A percentile compares a stretch with the other conserved stretches of the same genome.
Evolutionary conservation across 208 protist genomes (phyloP).

Genomic region (Acanthamoeba sp.): DNA sequence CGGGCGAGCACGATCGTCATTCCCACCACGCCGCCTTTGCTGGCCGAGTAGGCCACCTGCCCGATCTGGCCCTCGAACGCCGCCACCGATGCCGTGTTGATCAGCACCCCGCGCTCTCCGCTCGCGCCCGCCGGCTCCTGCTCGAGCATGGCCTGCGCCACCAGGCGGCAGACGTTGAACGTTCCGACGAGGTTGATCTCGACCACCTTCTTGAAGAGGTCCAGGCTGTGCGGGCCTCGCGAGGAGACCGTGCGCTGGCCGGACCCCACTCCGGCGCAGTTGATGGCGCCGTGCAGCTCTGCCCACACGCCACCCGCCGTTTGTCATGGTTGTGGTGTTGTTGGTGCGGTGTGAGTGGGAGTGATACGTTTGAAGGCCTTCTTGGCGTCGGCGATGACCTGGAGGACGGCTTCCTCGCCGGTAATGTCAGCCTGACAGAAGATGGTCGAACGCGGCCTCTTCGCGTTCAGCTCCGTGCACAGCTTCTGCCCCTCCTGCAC

Average conservation of each 20-base stretch:
- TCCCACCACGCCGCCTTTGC: conserved; percentile 88
- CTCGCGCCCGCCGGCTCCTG: conserved; percentile 9
- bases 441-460: conserved; percentile 15
- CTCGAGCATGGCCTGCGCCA: conserved; percentile 35
- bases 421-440: conserved; percentile 75
- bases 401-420: conserved; percentile 7
- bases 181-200: conserved; percentile 91
- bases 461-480: conserved; percentile 1
- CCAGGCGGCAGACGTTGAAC: conserved; percentile 91
- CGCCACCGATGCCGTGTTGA: conserved; percentile 91
- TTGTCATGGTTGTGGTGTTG: too few relatives aligned
- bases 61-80: conserved; percentile 93
- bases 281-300: conserved; percentile 89
- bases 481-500: not conserved
- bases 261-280: conserved; percentile 89
- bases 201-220: conserved; percentile 88
- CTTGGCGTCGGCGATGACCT: conserved; percentile 74
- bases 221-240: conserved; percentile 80
- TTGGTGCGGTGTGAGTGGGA: not conserved
- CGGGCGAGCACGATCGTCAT: conserved; percentile 90
- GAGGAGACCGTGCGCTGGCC: conserved; percentile 73
- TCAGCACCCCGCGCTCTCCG: conserved; percentile 90
- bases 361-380: conserved; percentile 85
- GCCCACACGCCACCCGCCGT: conserved; percentile 72
- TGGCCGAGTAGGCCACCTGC: conserved; percentile 91